Evolutionary conservation across 2,329 filamentous ascomycete species (phyloP), one percentile per base, ranked within the genome.

Genomic region (Scytalidium sp.): DNA sequence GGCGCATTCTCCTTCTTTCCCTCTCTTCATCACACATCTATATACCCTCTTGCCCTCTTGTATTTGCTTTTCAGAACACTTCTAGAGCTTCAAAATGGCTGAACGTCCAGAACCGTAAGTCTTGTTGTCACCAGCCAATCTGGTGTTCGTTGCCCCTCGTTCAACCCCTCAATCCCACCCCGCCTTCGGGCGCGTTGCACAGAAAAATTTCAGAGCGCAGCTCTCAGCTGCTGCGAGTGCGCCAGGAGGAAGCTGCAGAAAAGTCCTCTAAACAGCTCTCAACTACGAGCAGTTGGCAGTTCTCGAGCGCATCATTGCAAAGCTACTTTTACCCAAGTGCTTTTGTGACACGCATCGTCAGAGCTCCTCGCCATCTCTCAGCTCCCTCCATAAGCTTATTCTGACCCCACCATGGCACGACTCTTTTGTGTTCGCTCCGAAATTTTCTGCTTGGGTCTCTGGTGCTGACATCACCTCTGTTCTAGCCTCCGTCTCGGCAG

Each of bases 401-500:
- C n/a, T n/a, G n/a, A 36, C 32, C 32, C 32, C 32, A 36, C 32
- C 32, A 15, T 36, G 13, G 17, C 7, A n/a, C n/a, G n/a, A n/a
- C n/a, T n/a, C n/a, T n/a, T n/a, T n/a, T n/a, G n/a, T n/a, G n/a
- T n/a, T n/a, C n/a, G n/a, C n/a, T 36, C 17, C 15, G 4, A 5
- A 9, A 10, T 15, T 36, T 15, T n/a, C 15, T 36, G 5, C 25
- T 29, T 29, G 25, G 13, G 25, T 29, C 25, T 29, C 25, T n/a
- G 25, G 13, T 36, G 32, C 32, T 36, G 32, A 36, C 32, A 36
- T 15, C 5, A n/a, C 44, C 19, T 13, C 46, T 10, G 39, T 9
- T 46, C 17, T 58, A 81, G 79, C 56, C 80, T 87, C 63, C 84
- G 84, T 60, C 75, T 88, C 64, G 84, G 84, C 69, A 75, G 75